Evolutionary conservation across 2,329 filamentous ascomycete genomes (phyloP).

Genomic region (Sporothrix pallida): DNA sequence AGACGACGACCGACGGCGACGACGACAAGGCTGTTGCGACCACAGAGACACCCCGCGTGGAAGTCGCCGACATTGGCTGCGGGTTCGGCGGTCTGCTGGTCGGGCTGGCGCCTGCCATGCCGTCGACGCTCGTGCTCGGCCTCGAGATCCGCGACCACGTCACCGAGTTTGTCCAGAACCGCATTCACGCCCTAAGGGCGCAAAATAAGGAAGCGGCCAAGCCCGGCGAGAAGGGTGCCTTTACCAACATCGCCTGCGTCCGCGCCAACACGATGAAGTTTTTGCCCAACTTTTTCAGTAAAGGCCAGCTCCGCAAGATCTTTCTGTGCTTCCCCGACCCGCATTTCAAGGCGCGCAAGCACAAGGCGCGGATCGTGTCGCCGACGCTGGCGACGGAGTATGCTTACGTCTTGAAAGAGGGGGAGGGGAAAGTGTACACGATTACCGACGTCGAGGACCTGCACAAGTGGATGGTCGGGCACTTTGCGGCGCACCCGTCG

Average conservation of each 20-base stretch:
- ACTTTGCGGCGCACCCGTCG: constrained; percentile 77
- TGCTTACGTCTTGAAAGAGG: constrained; percentile 81
- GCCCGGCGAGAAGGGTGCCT: constrained; percentile 49
- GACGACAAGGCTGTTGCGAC: constrained; percentile 36
- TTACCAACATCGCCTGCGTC: constrained; percentile 87
- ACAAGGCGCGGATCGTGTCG: constrained; percentile 94
- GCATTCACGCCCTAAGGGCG: constrained; percentile 78
- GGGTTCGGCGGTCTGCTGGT: constrained; percentile 92
- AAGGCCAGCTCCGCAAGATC: constrained; percentile 81
- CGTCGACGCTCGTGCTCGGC: constrained; percentile 82
- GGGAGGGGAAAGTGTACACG: constrained; percentile 82
- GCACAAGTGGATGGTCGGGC: constrained; percentile 89
- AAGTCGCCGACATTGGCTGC: constrained; percentile 95
- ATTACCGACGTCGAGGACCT: constrained; percentile 97
- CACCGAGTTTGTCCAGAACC: constrained; percentile 86
- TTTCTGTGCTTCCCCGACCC: constrained; percentile 99
- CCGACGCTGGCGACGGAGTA: constrained; percentile 90
- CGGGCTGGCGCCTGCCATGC: constrained; percentile 79
- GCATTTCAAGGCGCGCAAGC: constrained; percentile 96
- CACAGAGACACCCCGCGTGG: constrained; percentile 55
- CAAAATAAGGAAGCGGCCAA: constrained; percentile 54
- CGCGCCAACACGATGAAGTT: constrained; percentile 99
- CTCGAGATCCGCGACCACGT: constrained; percentile 93
- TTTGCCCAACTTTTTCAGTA: constrained; percentile 93
- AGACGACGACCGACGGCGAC: constrained; percentile 33